These are phyloP conservation scores for Coemansia sp. DNA, from an alignment of 192 early-diverging fungal species.

Conservation along the genomic window DNA sequence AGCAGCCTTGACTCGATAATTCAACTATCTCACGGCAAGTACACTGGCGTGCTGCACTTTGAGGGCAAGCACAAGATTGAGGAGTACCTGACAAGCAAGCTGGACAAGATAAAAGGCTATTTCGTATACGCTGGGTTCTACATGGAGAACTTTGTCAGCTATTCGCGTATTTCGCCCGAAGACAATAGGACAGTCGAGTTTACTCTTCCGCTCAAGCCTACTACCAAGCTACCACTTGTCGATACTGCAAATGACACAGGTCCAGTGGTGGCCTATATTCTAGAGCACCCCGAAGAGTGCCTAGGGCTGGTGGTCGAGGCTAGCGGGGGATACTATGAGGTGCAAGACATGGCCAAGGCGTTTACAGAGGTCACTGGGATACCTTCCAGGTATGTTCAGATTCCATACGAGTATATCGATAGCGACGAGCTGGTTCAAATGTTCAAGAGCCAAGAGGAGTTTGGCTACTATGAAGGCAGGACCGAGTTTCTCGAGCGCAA, in stretches of 20 bases:
- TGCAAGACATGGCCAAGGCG: constrained; percentile 32
- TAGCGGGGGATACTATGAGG: constrained; percentile 31
- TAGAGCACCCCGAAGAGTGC: constrained; percentile 32
- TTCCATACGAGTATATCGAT: constrained; percentile 12
- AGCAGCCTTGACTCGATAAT: constrained; percentile 32
- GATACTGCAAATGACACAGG: constrained; percentile 36
- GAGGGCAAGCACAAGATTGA: constrained; percentile 35
- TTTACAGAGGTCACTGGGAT: constrained; percentile 38
- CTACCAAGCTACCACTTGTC: constrained; percentile 22
- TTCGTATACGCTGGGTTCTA: constrained; percentile 26
- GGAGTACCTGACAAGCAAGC: constrained; percentile 33
- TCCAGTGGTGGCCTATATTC: constrained; percentile 25
- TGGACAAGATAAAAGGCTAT: constrained; percentile 16
- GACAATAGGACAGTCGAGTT: constrained; percentile 39
- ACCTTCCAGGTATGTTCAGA: constrained; percentile 25
- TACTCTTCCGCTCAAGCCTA: constrained; percentile 16
- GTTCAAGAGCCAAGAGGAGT: constrained; percentile 25
- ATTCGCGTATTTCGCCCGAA: constrained; percentile 27
- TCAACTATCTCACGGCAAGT: constrained; percentile 22
- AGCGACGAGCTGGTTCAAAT: constrained; percentile 18
- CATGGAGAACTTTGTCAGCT: constrained; percentile 34
- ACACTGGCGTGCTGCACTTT: constrained; percentile 22
- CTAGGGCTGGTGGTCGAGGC: constrained; percentile 4
- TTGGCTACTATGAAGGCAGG: constrained; percentile 25
- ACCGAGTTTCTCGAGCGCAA: constrained; percentile 26